phyloP scores from a whole-genome alignment of 179 eudicot species.

The Silene coronaria region DNA sequence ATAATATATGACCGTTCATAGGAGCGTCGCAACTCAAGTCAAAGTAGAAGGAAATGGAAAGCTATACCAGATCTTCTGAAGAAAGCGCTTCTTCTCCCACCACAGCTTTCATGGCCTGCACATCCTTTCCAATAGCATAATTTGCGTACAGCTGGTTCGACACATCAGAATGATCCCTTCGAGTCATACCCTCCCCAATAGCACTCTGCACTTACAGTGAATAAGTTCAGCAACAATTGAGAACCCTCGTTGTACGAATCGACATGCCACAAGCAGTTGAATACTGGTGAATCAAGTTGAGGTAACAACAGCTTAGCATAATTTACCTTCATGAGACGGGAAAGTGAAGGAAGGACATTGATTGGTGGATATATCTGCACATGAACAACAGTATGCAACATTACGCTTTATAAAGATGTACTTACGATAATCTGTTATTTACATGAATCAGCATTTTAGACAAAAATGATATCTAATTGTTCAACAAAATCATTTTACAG shows the following conservation, averaged over 20 bases:
- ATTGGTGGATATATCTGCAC: slow-evolving; percentile 93
- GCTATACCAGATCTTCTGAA: slow-evolving; percentile 82
- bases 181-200: slow-evolving; percentile 99
- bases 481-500: neutral
- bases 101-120: slow-evolving; percentile 99
- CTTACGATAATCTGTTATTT: neutral
- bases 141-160: slow-evolving; percentile 99
- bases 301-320: neutral
- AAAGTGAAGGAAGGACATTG: slow-evolving; percentile 94
- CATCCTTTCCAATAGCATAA: slow-evolving; percentile 99
- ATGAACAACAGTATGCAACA: neutral
- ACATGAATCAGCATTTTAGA: no score
- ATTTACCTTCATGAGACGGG: slow-evolving; percentile 90
- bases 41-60: neutral
- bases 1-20: no score
- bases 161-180: slow-evolving; percentile 97
- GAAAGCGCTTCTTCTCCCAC: slow-evolving; percentile 99
- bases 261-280: neutral
- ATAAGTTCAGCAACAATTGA: neutral
- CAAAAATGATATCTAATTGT: no score
- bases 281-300: neutral
- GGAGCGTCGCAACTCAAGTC: no score
- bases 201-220: slow-evolving; percentile 61
- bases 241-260: neutral
- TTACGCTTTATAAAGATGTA: slow-evolving; percentile 28